Evolutionary conservation across 108 stramenopile genomes (phyloP).

Genomic region (Nannochloropsis oceanica): DNA sequence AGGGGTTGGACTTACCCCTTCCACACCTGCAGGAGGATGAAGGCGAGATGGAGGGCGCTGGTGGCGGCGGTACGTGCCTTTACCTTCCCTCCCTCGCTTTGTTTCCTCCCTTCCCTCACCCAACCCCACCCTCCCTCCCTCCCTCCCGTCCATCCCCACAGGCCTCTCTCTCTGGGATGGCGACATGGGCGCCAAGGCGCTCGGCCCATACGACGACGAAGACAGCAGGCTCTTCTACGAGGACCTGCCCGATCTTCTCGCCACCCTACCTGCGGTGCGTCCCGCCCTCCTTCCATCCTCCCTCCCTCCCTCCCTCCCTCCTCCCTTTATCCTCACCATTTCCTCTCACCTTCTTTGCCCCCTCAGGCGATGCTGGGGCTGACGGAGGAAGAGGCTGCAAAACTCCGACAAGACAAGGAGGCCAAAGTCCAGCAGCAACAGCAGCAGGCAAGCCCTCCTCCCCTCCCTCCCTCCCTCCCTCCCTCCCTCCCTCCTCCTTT

Average conservation of each 20-base stretch:
- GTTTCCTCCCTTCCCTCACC: too few relatives aligned
- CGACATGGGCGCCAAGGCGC: too few relatives aligned
- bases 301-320: background rate
- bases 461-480: background rate
- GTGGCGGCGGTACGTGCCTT: slow-evolving; percentile 28
- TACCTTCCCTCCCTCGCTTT: background rate
- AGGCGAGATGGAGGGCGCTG: slow-evolving; percentile 48
- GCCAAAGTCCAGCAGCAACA: slow-evolving; percentile 44
- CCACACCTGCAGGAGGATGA: slow-evolving; percentile 51
- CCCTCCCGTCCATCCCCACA: background rate
- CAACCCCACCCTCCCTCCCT: background rate
- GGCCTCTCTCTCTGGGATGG: background rate
- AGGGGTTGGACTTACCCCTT: too few relatives aligned
- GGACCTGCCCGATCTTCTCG: slow-evolving; percentile 75
- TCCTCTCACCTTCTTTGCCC: background rate
- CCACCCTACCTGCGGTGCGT: slow-evolving; percentile 60
- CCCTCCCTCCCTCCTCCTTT: background rate
- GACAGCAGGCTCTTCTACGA: slow-evolving; percentile 60
- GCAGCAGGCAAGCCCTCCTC: background rate
- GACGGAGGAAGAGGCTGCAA: slow-evolving; percentile 52
- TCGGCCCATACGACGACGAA: too few relatives aligned
- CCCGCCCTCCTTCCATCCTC: background rate
- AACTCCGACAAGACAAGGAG: slow-evolving; percentile 47
- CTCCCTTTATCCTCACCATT: background rate
- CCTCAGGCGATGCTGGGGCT: slow-evolving; percentile 47